phyloP scores from a whole-genome alignment of 768 basidiomycete species.

The Nidula microcarpa region DNA sequence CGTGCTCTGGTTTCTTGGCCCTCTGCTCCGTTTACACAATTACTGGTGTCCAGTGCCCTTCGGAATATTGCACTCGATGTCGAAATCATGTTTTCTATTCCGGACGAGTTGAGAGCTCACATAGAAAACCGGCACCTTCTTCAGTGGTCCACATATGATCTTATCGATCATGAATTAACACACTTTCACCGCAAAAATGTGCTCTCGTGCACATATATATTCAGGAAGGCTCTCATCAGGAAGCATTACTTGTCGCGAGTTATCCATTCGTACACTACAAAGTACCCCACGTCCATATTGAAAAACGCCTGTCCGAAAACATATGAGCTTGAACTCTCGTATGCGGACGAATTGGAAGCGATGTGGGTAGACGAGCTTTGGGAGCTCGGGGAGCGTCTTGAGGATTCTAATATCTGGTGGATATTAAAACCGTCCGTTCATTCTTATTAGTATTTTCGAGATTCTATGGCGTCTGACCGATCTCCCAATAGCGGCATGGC shows the following conservation, averaged over 20 bases:
- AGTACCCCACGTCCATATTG: slow-evolving; percentile 61
- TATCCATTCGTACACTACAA: slow-evolving; percentile 67
- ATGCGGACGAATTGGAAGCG: slow-evolving; percentile 93
- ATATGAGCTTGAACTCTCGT: slow-evolving; percentile 83
- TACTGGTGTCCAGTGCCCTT: slow-evolving; percentile 26
- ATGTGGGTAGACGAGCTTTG: slow-evolving; percentile 90
- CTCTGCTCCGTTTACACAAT: slow-evolving; percentile 41
- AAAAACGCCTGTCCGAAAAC: slow-evolving; percentile 61
- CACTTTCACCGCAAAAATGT: slow-evolving; percentile 43
- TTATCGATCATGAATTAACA: slow-evolving; percentile 73
- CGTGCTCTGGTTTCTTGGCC: slow-evolving; percentile 43
- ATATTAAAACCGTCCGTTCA: slow-evolving; percentile 80
- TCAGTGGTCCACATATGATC: slow-evolving; percentile 90
- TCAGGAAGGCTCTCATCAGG: slow-evolving; percentile 90
- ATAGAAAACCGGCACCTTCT: slow-evolving; percentile 29
- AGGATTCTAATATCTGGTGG: slow-evolving; percentile 66
- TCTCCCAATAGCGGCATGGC: slow-evolving; percentile 68
- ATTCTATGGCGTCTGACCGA: slow-evolving; percentile 3
- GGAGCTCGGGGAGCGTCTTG: slow-evolving; percentile 70
- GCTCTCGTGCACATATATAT: slow-evolving; percentile 81
- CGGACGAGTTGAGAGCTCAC: slow-evolving; percentile 1
- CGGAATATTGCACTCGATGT: slow-evolving; percentile 15
- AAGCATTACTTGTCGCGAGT: slow-evolving; percentile 88
- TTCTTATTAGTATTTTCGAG: slow-evolving; percentile 3
- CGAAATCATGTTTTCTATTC: slow-evolving; percentile 13